A percentile compares a stretch with the other conserved stretches of the same genome.
phyloP scores from a whole-genome alignment of 1,284 basidiomycete genomes.

The Cystobasidium slooffiae region DNA sequence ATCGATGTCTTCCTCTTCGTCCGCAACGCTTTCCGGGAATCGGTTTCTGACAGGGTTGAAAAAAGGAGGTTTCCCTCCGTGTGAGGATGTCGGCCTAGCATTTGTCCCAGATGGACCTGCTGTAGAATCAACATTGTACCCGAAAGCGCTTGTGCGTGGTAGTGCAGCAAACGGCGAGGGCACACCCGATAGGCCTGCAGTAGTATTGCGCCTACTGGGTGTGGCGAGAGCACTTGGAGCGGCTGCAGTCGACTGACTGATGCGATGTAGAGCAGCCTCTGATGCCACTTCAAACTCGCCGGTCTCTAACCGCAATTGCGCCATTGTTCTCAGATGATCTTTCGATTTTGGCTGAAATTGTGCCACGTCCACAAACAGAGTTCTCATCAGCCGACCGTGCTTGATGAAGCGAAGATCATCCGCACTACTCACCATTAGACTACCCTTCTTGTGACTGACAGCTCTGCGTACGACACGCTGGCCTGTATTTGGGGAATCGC shows the following conservation, averaged over 20 bases:
- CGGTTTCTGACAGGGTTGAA: constrained; percentile 29
- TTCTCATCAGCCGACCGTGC: neutral
- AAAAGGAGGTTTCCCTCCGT: constrained; percentile 6
- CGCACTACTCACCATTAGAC: constrained; percentile 33
- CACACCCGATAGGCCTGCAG: neutral
- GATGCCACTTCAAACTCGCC: constrained; percentile 42
- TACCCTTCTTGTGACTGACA: constrained; percentile 42
- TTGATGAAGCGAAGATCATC: neutral
- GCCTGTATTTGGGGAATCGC: constrained; percentile 11
- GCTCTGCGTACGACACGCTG: constrained; percentile 35
- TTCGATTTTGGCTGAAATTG: constrained; percentile 30
- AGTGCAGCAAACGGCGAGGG: constrained; percentile 11
- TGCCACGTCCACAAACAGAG: neutral
- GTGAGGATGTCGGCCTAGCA: constrained; percentile 12
- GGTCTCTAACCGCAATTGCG: constrained; percentile 33
- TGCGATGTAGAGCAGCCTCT: constrained; percentile 38
- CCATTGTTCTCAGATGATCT: constrained; percentile 34
- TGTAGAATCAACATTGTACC: neutral
- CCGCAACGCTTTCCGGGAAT: constrained; percentile 35
- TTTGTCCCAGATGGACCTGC: constrained; percentile 3
- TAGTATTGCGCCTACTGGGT: constrained; percentile 12
- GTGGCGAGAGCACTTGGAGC: constrained; percentile 5
- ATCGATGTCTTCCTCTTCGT: constrained; percentile 31
- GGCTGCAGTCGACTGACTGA: constrained; percentile 30
- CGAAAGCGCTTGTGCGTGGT: neutral